Conservation (phyloP, 2,329 filamentous ascomycete genomes). For the Hymenoscyphus repandus region DNA sequence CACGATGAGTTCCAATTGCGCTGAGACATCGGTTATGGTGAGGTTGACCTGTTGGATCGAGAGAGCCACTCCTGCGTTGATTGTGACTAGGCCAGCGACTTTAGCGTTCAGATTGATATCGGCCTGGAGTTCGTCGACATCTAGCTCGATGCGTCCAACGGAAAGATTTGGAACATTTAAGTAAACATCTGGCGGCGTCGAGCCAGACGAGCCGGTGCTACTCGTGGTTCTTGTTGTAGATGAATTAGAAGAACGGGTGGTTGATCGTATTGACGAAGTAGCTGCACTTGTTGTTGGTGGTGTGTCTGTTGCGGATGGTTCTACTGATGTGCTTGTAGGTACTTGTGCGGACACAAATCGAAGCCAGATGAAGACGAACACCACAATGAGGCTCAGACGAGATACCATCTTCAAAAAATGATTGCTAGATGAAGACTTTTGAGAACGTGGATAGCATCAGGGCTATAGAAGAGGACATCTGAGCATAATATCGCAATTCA, state of each 20-base stretch:
- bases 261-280: background rate
- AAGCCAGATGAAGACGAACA: slow-evolving; percentile 1
- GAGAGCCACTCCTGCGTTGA: slow-evolving; percentile 45
- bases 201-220: slow-evolving; percentile 7
- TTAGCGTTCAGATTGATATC: slow-evolving; percentile 56
- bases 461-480: no score
- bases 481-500: background rate
- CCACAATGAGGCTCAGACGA: background rate
- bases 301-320: slow-evolving; percentile 22
- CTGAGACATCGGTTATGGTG: slow-evolving; percentile 55
- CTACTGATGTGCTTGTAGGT: background rate
- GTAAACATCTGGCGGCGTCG: slow-evolving; percentile 48
- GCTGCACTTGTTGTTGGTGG: slow-evolving; percentile 1
- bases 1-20: slow-evolving; percentile 53
- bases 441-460: background rate
- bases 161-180: slow-evolving; percentile 53
- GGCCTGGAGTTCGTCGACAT: slow-evolving; percentile 53
- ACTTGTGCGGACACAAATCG: background rate
- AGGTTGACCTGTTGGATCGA: slow-evolving; percentile 50
- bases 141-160: slow-evolving; percentile 54
- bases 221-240: slow-evolving; percentile 3
- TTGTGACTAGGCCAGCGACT: slow-evolving; percentile 50
- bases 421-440: background rate
- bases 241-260: background rate
- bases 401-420: background rate